Evolutionary conservation across 2,329 filamentous ascomycete genomes (phyloP).

Genomic region (Aspergillus ruber): DNA sequence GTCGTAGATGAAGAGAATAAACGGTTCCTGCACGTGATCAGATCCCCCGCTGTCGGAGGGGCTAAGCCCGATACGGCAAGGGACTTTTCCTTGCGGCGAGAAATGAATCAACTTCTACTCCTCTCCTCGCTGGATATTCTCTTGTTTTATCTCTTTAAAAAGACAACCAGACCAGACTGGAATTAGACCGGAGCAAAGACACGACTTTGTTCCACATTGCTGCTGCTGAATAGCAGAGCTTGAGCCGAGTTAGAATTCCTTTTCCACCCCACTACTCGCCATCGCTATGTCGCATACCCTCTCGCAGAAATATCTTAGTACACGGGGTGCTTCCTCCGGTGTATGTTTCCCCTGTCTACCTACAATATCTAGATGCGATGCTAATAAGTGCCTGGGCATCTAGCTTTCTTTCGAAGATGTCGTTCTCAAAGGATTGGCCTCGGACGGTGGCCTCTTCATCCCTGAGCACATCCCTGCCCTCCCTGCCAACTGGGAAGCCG

Average conservation of each 20-base stretch:
- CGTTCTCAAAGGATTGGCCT: conserved; percentile 79
- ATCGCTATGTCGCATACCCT: conserved; percentile 22
- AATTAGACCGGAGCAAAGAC: no score
- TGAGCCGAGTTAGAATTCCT: not conserved
- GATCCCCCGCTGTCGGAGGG: conserved; percentile 20
- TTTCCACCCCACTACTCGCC: conserved; percentile 1
- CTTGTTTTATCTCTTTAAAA: not conserved
- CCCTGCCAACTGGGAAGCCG: conserved; percentile 16
- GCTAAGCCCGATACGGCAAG: conserved; percentile 14
- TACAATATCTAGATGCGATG: not conserved
- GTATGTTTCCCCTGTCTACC: conserved; percentile 11
- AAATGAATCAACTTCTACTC: conserved; percentile 1
- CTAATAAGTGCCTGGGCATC: conserved; percentile 6
- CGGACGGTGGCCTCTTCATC: conserved; percentile 83
- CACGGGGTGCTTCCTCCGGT: conserved; percentile 26
- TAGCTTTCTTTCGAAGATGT: conserved; percentile 79
- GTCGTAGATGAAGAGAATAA: not conserved
- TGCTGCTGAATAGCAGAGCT: no score
- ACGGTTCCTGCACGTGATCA: conserved; percentile 15
- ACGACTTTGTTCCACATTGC: no score
- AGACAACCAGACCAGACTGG: no score
- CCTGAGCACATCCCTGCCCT: conserved; percentile 51
- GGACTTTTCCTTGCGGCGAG: conserved; percentile 3
- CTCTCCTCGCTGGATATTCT: conserved; percentile 1
- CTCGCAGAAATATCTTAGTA: conserved; percentile 28